Conservation (phyloP, 139 green algal genomes). For the Penium margaritaceum region DNA sequence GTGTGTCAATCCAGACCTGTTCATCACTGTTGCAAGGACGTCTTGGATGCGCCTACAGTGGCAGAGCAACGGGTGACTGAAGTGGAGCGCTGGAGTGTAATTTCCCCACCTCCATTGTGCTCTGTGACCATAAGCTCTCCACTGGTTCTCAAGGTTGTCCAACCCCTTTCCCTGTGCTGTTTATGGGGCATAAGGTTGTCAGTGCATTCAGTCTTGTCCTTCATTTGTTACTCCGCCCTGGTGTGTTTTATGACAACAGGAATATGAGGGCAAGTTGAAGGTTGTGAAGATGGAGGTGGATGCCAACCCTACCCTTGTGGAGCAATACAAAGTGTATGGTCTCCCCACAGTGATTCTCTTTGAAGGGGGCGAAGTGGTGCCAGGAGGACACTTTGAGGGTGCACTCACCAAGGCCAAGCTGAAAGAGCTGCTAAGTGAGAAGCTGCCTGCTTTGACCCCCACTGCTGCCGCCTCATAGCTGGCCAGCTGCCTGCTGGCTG, state of each 20-base stretch:
- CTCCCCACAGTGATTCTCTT: conserved; percentile 87
- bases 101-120: background rate
- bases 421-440: too few species aligned
- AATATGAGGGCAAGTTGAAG: conserved; percentile 61
- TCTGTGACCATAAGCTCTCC: background rate
- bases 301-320: conserved; percentile 68
- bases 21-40: too few species aligned
- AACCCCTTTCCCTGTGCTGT: too few species aligned
- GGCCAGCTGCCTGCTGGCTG: too few species aligned
- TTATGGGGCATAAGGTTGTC: too few species aligned
- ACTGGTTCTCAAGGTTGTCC: too few species aligned
- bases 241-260: conserved; percentile 5
- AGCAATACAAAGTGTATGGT: conserved; percentile 90
- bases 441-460: too few species aligned
- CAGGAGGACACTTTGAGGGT: too few species aligned
- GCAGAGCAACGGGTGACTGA: background rate
- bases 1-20: too few species aligned
- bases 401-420: too few species aligned
- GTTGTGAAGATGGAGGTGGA: conserved; percentile 90
- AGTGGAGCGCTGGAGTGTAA: background rate
- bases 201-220: background rate
- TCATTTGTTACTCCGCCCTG: background rate
- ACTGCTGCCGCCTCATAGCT: too few species aligned
- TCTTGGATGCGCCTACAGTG: too few species aligned
- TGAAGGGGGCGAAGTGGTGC: conserved; percentile 75